Percentiles rank a stretch among this genome's conserved stretches.
Evolutionary conservation across 305 asterid genomes (phyloP).

Genomic region (Solanum hybrid): DNA sequence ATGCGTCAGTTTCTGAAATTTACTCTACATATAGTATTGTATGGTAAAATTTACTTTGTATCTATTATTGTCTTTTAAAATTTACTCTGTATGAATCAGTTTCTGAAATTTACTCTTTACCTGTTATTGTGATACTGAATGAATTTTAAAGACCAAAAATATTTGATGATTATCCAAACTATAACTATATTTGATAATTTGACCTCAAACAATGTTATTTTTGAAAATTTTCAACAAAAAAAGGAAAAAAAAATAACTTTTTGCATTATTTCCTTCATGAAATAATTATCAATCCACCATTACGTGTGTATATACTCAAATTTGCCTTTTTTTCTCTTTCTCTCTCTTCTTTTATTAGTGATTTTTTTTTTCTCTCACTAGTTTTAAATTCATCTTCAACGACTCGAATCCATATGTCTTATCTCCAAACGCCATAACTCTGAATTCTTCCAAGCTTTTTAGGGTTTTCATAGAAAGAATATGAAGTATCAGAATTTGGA

Average conservation of each 20-base stretch:
- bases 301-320: background rate
- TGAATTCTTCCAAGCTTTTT: background rate
- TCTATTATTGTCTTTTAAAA: background rate
- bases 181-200: background rate
- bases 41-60: background rate
- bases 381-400: background rate
- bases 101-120: background rate
- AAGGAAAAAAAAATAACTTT: background rate
- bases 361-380: background rate
- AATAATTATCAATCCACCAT: background rate
- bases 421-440: background rate
- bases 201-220: background rate
- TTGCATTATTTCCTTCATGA: background rate
- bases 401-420: background rate
- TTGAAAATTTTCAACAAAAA: background rate
- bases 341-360: background rate
- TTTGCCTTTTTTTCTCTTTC: background rate
- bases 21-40: background rate
- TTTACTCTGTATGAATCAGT: background rate
- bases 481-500: constrained; percentile 16
- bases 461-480: background rate
- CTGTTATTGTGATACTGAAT: background rate
- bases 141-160: background rate
- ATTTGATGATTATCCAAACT: background rate
- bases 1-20: background rate